phyloP scores from a whole-genome alignment of 148 eudicot species.

The Camellia granthamiana region DNA sequence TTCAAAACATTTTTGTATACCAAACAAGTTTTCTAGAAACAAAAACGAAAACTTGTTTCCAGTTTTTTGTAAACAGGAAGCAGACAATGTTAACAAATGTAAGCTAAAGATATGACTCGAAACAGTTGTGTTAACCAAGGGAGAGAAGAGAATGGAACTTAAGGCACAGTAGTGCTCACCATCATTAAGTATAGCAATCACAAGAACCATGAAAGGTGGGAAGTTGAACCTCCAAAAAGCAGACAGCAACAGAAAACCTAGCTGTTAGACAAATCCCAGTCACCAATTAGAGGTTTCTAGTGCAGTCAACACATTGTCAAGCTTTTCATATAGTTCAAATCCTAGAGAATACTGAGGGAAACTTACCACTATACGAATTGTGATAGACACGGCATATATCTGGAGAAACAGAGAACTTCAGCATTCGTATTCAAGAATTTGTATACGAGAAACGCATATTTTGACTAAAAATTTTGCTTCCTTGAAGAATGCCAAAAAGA shows the following conservation, averaged over 20 bases:
- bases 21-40: too few species aligned
- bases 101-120: background rate
- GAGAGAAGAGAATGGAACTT: background rate
- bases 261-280: slow-evolving; percentile 32
- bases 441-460: background rate
- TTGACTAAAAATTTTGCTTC: background rate
- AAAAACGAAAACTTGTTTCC: too few species aligned
- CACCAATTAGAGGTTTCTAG: background rate
- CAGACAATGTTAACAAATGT: too few species aligned
- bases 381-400: slow-evolving; percentile 96
- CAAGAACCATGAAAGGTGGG: slow-evolving; percentile 84
- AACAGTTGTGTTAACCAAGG: background rate
- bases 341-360: background rate
- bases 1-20: too few species aligned
- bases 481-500: background rate
- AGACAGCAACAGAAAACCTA: slow-evolving; percentile 72
- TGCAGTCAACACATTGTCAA: background rate
- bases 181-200: slow-evolving; percentile 83
- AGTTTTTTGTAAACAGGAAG: too few species aligned
- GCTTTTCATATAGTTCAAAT: background rate
- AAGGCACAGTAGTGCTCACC: slow-evolving; percentile 33
- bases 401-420: slow-evolving; percentile 26
- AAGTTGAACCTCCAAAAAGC: slow-evolving; percentile 69
- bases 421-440: background rate
- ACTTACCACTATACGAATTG: slow-evolving; percentile 88